Base-by-base conservation (phyloP, 2,329 filamentous ascomycete species). In the Colletotrichum sp. region DNA sequence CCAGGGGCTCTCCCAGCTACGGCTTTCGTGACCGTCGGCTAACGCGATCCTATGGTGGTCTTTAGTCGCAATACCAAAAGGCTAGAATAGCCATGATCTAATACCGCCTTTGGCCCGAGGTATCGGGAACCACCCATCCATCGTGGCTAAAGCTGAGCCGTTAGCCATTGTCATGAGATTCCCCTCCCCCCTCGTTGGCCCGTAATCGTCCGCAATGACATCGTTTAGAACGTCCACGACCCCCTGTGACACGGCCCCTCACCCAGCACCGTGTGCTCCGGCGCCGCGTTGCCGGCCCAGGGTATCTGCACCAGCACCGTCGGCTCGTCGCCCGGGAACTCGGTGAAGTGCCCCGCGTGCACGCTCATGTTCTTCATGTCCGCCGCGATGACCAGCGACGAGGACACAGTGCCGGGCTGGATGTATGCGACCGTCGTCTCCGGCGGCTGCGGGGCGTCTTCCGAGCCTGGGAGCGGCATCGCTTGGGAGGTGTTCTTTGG, bases 241-340 rank as follows among this genome's bases (percentile, higher is more conserved):
- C 70, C 73, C 64, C 32, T 76, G 24, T 64, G 32, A 73, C 82
- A 84, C 8, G 80, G 75, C 18, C 82, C 82, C 16, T 83, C 81
- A 21, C 83, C 67, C n/a, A 84, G 65, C 9, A 84, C 78, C 5
- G 68, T 78, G 67, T 84, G 79, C 30, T 80, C 77, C 8, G 82
- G 83, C 3, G 78, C 75, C 63, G 68, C 62, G 64, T 83, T 73
- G 9, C 75, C 77, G 39, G 36, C 77, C 71, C 83, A 84, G 15
- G 81, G 81, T 8, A 82, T 72, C 76, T 84, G 83, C 30, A 84
- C 78, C 49, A 84, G 72, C 15, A 84, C 77, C 8, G 83, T 84
- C 30, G 81, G 79, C 76, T 83, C 81, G 62, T 83, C 78, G 67
- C 81, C 81, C 24, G 83, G 83, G 64, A 84, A 84, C 76, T 84